Percentiles rank a stretch among this genome's conserved stretches.
Conservation (phyloP, 306 rosid species). For the Corylus avellana region DNA sequence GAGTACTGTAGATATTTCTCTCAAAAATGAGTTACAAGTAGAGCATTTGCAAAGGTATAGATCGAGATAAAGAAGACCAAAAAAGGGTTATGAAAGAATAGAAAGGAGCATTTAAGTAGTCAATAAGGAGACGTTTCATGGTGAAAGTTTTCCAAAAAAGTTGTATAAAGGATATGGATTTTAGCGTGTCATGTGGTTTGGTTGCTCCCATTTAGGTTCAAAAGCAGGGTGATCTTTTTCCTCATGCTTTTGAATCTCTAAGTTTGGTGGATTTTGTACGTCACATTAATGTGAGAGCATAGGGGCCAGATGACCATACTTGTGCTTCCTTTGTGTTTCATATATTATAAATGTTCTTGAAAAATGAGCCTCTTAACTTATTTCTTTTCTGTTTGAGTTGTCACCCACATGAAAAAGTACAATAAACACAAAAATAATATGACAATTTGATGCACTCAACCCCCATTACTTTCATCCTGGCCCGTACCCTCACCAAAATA, state of each 20-base stretch:
- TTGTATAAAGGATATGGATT: conserved; percentile 24
- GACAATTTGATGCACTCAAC: not conserved
- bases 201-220: conserved; percentile 40
- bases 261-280: conserved; percentile 29
- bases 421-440: not conserved
- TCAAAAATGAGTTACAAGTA: too few relatives aligned
- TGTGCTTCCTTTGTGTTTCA: not conserved
- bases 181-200: conserved; percentile 42
- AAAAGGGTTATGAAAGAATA: conserved; percentile 30
- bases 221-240: conserved; percentile 21
- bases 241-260: conserved; percentile 10
- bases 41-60: conserved; percentile 21
- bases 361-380: conserved; percentile 12
- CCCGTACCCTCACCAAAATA: too few relatives aligned
- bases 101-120: conserved; percentile 28
- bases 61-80: conserved; percentile 23
- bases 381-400: conserved; percentile 16
- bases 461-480: not conserved
- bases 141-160: conserved; percentile 32
- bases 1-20: too few relatives aligned
- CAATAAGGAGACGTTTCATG: conserved; percentile 32
- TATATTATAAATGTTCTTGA: conserved; percentile 18
- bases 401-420: conserved; percentile 24
- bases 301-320: conserved; percentile 25
- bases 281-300: conserved; percentile 37